These are phyloP conservation scores for Porodaedalea pini DNA, from an alignment of 1,284 basidiomycete genomes.

Conservation along the genomic window DNA sequence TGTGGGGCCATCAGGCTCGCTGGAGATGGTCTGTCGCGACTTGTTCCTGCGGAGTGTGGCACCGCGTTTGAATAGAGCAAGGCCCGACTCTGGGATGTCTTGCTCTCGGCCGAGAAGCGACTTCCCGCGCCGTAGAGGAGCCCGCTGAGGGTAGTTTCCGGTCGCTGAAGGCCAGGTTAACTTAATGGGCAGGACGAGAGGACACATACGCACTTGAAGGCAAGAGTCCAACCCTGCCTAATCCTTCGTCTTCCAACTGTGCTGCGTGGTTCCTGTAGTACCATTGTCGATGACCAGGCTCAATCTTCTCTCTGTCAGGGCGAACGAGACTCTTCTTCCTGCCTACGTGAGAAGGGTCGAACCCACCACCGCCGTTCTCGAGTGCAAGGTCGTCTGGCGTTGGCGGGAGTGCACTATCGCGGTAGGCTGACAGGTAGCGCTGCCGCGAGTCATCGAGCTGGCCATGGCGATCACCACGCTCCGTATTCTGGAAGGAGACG, in stretches of 20 bases:
- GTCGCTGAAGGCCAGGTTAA: slow-evolving; percentile 51
- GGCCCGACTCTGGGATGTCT: slow-evolving; percentile 82
- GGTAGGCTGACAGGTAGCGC: slow-evolving; percentile 51
- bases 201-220: slow-evolving; percentile 66
- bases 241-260: slow-evolving; percentile 68
- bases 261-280: slow-evolving; percentile 92
- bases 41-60: slow-evolving; percentile 73
- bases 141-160: slow-evolving; percentile 73
- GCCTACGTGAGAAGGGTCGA: slow-evolving; percentile 42
- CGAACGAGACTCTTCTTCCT: slow-evolving; percentile 92
- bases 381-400: slow-evolving; percentile 46
- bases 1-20: slow-evolving; percentile 34
- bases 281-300: slow-evolving; percentile 92
- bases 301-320: slow-evolving; percentile 95
- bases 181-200: slow-evolving; percentile 10
- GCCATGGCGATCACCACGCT: slow-evolving; percentile 61
- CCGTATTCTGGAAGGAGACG: slow-evolving; percentile 65
- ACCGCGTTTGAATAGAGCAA: slow-evolving; percentile 82
- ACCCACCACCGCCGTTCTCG: slow-evolving; percentile 38
- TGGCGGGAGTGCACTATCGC: slow-evolving; percentile 42
- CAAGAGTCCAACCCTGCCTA: slow-evolving; percentile 59
- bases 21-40: slow-evolving; percentile 40
- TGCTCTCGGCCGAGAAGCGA: slow-evolving; percentile 85
- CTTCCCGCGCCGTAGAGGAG: slow-evolving; percentile 73
- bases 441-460: slow-evolving; percentile 51